phyloP scores from a whole-genome alignment of 768 basidiomycete species.

The Amanita jacksonii region DNA sequence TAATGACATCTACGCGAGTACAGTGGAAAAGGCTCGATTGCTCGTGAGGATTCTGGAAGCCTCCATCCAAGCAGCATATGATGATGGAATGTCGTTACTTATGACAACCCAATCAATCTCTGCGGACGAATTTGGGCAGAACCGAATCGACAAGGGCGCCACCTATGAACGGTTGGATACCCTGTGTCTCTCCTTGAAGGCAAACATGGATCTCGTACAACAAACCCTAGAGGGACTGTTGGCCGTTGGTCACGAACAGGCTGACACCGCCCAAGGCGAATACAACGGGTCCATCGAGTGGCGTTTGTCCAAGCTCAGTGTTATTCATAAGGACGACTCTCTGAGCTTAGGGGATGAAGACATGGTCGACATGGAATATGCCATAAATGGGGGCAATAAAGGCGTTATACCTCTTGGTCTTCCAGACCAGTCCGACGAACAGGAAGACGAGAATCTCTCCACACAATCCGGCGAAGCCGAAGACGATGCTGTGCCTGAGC shows the following conservation, averaged over 20 bases:
- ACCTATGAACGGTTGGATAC: slow-evolving; percentile 39
- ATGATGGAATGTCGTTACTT: slow-evolving; percentile 56
- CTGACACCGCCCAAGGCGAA: slow-evolving; percentile 56
- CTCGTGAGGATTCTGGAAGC: slow-evolving; percentile 66
- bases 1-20: slow-evolving; percentile 47
- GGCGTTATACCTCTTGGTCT: background rate
- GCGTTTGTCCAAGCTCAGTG: slow-evolving; percentile 64
- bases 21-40: slow-evolving; percentile 58
- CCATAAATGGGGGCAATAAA: slow-evolving; percentile 25
- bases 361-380: slow-evolving; percentile 49
- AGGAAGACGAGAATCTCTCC: background rate
- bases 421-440: background rate
- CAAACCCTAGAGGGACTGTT: slow-evolving; percentile 56
- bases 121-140: slow-evolving; percentile 23
- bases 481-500: background rate
- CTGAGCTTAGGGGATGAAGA: slow-evolving; percentile 34
- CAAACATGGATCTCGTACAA: slow-evolving; percentile 46
- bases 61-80: slow-evolving; percentile 63
- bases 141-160: slow-evolving; percentile 22
- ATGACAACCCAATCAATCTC: slow-evolving; percentile 46
- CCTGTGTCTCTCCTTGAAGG: slow-evolving; percentile 40
- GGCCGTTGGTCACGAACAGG: slow-evolving; percentile 60
- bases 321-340: slow-evolving; percentile 34
- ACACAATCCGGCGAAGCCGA: background rate
- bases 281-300: slow-evolving; percentile 71